Base-by-base conservation (phyloP, 208 protist genomes). In the Paratrypanosoma confusum region DNA sequence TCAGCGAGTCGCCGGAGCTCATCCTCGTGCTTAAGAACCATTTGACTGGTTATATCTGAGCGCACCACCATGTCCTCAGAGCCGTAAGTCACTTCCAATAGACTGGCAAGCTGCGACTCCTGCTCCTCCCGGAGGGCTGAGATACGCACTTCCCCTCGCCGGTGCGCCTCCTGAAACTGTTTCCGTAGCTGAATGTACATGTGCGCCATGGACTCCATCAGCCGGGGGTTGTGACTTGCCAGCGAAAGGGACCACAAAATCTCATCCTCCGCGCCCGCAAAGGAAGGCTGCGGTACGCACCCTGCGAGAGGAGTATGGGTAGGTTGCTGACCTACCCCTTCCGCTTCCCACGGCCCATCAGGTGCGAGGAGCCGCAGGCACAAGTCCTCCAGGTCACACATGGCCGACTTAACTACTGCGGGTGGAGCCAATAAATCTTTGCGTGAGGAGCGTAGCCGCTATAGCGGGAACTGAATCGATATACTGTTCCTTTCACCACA, bases 231-330 rank as follows among this genome's bases (percentile, higher is more conserved):
- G 45, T 61, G 71, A 37, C 61, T 67, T 18, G 74, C 65, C 18
- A 88, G 57, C 18, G 73, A 81, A 50, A 88, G 58, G 32, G 74
- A 61, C 53, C 76, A 88, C 18, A 87, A 26, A 23, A 58, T 24
- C 58, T 56, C 36, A 44, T 69, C 33, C 42, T 52, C 40, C 10
- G 25, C 5, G 13, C 5, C 28, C n/a, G 16, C n/a, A n/a, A n/a
- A n/a, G n/a, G n/a, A n/a, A n/a, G n/a, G n/a, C n/a, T n/a, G n/a
- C n/a, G n/a, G n/a, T n/a, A n/a, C n/a, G n/a, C n/a, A n/a, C n/a
- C n/a, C n/a, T n/a, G n/a, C n/a, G n/a, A n/a, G n/a, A n/a, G n/a
- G n/a, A n/a, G n/a, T n/a, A n/a, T n/a, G n/a, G n/a, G n/a, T n/a
- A n/a, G n/a, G n/a, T n/a, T n/a, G n/a, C n/a, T n/a, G n/a, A n/a